Conservation (phyloP, 1,284 basidiomycete species). For the Cryptococcus sp. region DNA sequence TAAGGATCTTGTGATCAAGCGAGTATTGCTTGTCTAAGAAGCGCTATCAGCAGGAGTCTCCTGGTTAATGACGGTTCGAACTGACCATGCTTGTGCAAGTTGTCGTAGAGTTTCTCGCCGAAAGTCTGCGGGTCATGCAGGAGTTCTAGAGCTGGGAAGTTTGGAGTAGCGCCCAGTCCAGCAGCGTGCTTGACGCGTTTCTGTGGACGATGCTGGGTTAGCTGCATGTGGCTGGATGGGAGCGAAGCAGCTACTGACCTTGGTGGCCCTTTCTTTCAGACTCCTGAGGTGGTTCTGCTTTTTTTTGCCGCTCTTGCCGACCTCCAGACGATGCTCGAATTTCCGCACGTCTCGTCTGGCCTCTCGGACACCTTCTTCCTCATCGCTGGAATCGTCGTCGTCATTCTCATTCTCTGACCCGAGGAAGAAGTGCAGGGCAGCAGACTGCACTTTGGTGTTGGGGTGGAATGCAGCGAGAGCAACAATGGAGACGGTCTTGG, state of each 20-base stretch:
- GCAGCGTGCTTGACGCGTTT: conserved; percentile 60
- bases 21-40: conserved; percentile 80
- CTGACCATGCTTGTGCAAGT: conserved; percentile 68
- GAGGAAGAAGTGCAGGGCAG: conserved; percentile 96
- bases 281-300: conserved; percentile 63
- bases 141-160: conserved; percentile 92
- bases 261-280: conserved; percentile 63
- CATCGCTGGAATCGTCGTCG: conserved; percentile 68
- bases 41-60: neutral
- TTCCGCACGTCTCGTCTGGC: conserved; percentile 64
- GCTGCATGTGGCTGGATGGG: neutral
- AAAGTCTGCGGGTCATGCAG: conserved; percentile 96
- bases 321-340: conserved; percentile 76
- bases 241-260: conserved; percentile 54
- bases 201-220: conserved; percentile 47
- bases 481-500: conserved; percentile 91
- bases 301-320: conserved; percentile 90
- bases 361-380: conserved; percentile 62
- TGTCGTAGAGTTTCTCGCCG: conserved; percentile 90
- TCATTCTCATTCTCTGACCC: conserved; percentile 73
- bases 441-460: conserved; percentile 89
- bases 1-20: conserved; percentile 93
- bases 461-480: conserved; percentile 93
- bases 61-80: neutral
- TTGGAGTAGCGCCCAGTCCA: conserved; percentile 59